phyloP scores from a whole-genome alignment of 2,329 filamentous ascomycete species.

The Claviceps sp. region DNA sequence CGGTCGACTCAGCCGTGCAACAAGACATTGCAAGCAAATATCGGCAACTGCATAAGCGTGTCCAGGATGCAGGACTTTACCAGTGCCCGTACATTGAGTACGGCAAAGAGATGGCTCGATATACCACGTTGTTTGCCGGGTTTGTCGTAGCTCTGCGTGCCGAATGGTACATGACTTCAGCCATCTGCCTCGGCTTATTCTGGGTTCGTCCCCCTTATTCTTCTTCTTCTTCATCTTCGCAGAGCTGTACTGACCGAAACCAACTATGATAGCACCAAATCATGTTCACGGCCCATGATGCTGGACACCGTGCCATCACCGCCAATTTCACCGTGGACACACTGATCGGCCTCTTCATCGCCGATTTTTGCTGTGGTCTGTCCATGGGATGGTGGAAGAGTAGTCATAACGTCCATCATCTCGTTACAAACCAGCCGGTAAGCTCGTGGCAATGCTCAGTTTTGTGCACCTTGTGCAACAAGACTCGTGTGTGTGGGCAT shows the following conservation, averaged over 20 bases:
- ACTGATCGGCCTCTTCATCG: constrained; percentile 47
- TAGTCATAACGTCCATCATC: constrained; percentile 55
- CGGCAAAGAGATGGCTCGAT: constrained; percentile 42
- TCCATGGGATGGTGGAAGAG: constrained; percentile 59
- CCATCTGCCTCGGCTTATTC: constrained; percentile 45
- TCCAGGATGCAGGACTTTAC: constrained; percentile 44
- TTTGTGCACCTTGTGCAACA: neutral
- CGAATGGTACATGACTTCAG: constrained; percentile 44
- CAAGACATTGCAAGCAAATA: constrained; percentile 41
- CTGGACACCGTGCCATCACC: constrained; percentile 50
- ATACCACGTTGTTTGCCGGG: constrained; percentile 32
- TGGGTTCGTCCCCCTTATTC: constrained; percentile 33
- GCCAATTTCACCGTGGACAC: constrained; percentile 44
- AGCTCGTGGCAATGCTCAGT: neutral
- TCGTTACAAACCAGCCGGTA: constrained; percentile 49
- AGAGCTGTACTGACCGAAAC: constrained; percentile 8
- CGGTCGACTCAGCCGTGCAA: constrained; percentile 40
- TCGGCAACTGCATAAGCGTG: constrained; percentile 37
- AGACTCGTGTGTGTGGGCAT: neutral
- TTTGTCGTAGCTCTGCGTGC: constrained; percentile 32
- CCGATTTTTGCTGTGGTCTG: constrained; percentile 51
- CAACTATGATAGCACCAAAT: constrained; percentile 43
- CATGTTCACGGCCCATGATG: constrained; percentile 56
- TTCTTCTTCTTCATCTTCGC: too few species aligned
- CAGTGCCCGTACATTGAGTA: constrained; percentile 45